A percentile compares a stretch with the other conserved stretches of the same genome.
Evolutionary conservation across 208 protist species (phyloP).

Genomic region (Leishmania arabica): DNA sequence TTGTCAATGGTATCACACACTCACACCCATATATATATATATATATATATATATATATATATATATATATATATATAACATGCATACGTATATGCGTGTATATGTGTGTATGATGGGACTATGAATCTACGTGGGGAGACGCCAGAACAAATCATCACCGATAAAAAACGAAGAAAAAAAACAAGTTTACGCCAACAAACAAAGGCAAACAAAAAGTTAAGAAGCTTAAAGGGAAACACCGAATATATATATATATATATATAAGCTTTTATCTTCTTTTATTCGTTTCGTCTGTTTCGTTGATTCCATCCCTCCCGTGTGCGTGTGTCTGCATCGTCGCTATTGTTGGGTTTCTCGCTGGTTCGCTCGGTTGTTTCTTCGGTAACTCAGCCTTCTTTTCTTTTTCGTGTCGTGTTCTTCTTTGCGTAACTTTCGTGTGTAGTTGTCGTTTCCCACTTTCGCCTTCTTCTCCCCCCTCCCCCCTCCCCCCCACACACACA

Average conservation of each 20-base stretch:
- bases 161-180: too few relatives aligned
- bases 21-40: background rate
- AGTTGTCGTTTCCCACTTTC: too few relatives aligned
- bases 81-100: background rate
- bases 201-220: too few relatives aligned
- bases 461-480: too few relatives aligned
- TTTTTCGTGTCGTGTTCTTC: background rate
- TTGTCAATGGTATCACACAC: background rate
- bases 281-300: background rate
- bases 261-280: background rate
- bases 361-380: background rate
- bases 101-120: background rate
- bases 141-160: too few relatives aligned
- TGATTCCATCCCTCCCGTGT: background rate
- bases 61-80: background rate
- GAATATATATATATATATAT: background rate
- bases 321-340: background rate
- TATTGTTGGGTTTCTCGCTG: background rate
- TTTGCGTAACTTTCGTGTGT: background rate
- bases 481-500: too few relatives aligned
- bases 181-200: too few relatives aligned
- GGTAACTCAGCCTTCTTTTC: background rate
- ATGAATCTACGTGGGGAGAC: background rate
- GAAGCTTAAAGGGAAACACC: too few relatives aligned
- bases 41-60: background rate